phyloP scores from a whole-genome alignment of 495 filamentous ascomycete genomes.

The Xanthoparmelia taractica region DNA sequence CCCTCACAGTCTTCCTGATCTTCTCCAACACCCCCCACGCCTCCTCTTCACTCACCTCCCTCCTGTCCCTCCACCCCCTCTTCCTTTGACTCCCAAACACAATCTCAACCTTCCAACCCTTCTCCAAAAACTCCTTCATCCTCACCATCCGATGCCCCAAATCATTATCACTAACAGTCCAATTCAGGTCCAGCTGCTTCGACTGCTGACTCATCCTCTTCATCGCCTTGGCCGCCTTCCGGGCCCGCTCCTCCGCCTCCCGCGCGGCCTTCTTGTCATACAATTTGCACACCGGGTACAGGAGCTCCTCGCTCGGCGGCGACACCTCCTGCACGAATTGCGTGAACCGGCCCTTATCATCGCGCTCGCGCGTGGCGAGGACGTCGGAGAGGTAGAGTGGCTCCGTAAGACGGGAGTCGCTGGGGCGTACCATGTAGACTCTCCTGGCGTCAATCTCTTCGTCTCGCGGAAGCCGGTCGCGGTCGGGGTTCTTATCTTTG shows the following conservation, averaged over 20 bases:
- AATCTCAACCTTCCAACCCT: slow-evolving; percentile 58
- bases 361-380: slow-evolving; percentile 42
- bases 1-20: slow-evolving; percentile 18
- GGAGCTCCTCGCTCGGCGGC: slow-evolving; percentile 22
- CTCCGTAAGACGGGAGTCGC: slow-evolving; percentile 38
- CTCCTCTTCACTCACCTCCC: slow-evolving; percentile 21
- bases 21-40: slow-evolving; percentile 13
- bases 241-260: slow-evolving; percentile 37
- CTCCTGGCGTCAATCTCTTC: slow-evolving; percentile 45
- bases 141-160: slow-evolving; percentile 52
- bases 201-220: slow-evolving; percentile 24
- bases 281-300: slow-evolving; percentile 58
- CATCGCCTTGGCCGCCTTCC: slow-evolving; percentile 29
- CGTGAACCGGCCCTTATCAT: slow-evolving; percentile 19
- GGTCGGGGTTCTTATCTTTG: not conserved
- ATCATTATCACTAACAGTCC: slow-evolving; percentile 68
- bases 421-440: slow-evolving; percentile 48
- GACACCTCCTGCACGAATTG: slow-evolving; percentile 55
- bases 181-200: slow-evolving; percentile 79
- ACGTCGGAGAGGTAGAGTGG: slow-evolving; percentile 37
- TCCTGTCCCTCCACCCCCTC: slow-evolving; percentile 23
- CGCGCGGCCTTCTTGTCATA: slow-evolving; percentile 43
- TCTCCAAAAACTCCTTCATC: slow-evolving; percentile 53
- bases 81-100: slow-evolving; percentile 46
- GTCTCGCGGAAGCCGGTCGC: slow-evolving; percentile 33